Evolutionary conservation across 1,284 basidiomycete genomes (phyloP).

Genomic region (Apiotrichum mycotoxinovorans): DNA sequence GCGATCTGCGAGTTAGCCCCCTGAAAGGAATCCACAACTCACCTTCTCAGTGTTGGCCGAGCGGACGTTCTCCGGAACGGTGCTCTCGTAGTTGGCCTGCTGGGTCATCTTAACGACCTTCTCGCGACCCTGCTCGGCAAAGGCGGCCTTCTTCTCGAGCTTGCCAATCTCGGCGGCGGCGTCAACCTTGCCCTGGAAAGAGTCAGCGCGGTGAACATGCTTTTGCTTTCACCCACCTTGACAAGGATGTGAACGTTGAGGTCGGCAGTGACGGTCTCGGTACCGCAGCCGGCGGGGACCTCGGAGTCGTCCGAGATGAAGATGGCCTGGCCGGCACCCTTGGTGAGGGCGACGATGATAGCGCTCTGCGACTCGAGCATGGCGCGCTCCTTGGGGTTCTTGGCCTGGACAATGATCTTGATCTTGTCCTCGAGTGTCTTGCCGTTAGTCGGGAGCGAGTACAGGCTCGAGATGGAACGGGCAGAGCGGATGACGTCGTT

Average conservation of each 20-base stretch:
- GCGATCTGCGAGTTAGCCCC: slow-evolving; percentile 27
- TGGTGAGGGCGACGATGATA: slow-evolving; percentile 79
- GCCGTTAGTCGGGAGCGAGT: slow-evolving; percentile 79
- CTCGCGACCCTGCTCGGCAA: slow-evolving; percentile 64
- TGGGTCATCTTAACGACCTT: slow-evolving; percentile 73
- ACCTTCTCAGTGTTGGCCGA: slow-evolving; percentile 76
- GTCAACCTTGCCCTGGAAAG: slow-evolving; percentile 72
- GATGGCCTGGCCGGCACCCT: slow-evolving; percentile 73
- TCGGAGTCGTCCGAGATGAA: slow-evolving; percentile 59
- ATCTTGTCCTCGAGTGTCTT: slow-evolving; percentile 51
- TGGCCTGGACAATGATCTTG: slow-evolving; percentile 71
- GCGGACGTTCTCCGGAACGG: slow-evolving; percentile 73
- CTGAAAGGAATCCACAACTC: slow-evolving; percentile 15
- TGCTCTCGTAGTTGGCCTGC: slow-evolving; percentile 70
- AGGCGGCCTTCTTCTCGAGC: slow-evolving; percentile 76
- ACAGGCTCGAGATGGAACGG: slow-evolving; percentile 84
- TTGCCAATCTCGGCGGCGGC: slow-evolving; percentile 78
- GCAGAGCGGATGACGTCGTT: slow-evolving; percentile 75
- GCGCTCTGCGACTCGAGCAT: slow-evolving; percentile 68
- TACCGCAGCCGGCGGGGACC: slow-evolving; percentile 84
- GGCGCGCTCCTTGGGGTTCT: slow-evolving; percentile 60
- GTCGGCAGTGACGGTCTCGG: slow-evolving; percentile 69
- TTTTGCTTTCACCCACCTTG: slow-evolving; percentile 56
- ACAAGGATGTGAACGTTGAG: slow-evolving; percentile 79
- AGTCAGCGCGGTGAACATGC: background rate